These are phyloP conservation scores for Trichoderma sp. DNA, from an alignment of 2,329 filamentous ascomycete genomes.

Conservation along the genomic window DNA sequence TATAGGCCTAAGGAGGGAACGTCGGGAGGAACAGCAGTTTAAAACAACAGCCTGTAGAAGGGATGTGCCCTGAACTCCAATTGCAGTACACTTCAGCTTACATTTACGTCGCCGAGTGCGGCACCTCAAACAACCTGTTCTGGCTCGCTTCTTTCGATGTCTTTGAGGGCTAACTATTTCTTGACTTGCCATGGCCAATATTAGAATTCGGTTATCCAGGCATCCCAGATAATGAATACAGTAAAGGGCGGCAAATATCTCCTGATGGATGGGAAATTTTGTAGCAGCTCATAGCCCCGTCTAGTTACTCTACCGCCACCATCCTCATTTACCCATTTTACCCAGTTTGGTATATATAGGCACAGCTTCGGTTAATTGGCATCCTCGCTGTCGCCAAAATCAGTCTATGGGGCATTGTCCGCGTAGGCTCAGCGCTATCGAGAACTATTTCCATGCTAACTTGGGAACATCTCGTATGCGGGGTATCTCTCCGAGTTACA, in stretches of 20 bases:
- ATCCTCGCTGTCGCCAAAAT: too few relatives aligned
- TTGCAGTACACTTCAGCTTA: neutral
- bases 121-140: conserved; percentile 13
- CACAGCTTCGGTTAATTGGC: conserved; percentile 11
- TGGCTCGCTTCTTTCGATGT: neutral
- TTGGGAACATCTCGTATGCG: neutral
- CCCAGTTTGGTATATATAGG: neutral
- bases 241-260: neutral
- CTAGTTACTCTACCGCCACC: too few relatives aligned
- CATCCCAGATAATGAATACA: neutral
- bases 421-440: neutral
- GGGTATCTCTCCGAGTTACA: neutral
- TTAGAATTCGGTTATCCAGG: neutral
- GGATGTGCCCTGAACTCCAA: neutral
- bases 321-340: neutral
- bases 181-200: neutral
- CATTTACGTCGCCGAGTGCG: conserved; percentile 16
- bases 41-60: neutral
- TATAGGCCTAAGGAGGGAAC: too few relatives aligned
- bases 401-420: neutral
- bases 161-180: neutral
- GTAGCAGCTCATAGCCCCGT: neutral
- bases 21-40: neutral
- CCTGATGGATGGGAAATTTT: neutral
- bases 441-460: neutral